Percentiles rank a stretch among this genome's conserved stretches.
phyloP scores from a whole-genome alignment of 805 yeast species.

The Ogataea chonburiensis region DNA sequence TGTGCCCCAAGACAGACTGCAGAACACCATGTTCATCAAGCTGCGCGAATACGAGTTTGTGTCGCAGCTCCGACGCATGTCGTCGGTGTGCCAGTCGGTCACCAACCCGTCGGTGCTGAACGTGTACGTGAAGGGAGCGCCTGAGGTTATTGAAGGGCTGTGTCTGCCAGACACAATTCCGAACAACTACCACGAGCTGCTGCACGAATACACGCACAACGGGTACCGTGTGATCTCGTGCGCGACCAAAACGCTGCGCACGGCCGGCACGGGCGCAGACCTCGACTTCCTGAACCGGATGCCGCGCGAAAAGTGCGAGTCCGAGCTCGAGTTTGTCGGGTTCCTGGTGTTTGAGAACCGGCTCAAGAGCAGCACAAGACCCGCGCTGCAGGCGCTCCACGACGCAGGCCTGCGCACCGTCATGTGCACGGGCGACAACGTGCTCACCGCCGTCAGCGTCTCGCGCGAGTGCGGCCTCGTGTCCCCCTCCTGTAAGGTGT shows the following conservation, averaged over 20 bases:
- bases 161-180: conserved; percentile 77
- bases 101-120: conserved; percentile 31
- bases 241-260: conserved; percentile 53
- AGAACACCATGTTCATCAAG: conserved; percentile 35
- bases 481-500: conserved; percentile 43
- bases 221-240: conserved; percentile 97
- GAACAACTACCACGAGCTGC: conserved; percentile 62
- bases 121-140: conserved; percentile 91
- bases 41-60: conserved; percentile 73
- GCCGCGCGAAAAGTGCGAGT: conserved; percentile 66
- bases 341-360: conserved; percentile 92
- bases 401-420: conserved; percentile 76
- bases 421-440: conserved; percentile 98
- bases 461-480: conserved; percentile 80
- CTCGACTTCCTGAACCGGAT: conserved; percentile 50
- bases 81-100: conserved; percentile 62
- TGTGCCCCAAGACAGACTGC: conserved; percentile 37
- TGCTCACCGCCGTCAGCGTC: conserved; percentile 91
- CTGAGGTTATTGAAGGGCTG: conserved; percentile 82
- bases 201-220: conserved; percentile 84
- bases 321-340: conserved; percentile 72
- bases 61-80: conserved; percentile 85
- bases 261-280: conserved; percentile 28
- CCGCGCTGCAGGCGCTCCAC: conserved; percentile 56
- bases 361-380: conserved; percentile 65